These are phyloP conservation scores for Eremochloa ophiuroides DNA, from an alignment of 176 grass and related monocot genomes.

Conservation along the genomic window DNA sequence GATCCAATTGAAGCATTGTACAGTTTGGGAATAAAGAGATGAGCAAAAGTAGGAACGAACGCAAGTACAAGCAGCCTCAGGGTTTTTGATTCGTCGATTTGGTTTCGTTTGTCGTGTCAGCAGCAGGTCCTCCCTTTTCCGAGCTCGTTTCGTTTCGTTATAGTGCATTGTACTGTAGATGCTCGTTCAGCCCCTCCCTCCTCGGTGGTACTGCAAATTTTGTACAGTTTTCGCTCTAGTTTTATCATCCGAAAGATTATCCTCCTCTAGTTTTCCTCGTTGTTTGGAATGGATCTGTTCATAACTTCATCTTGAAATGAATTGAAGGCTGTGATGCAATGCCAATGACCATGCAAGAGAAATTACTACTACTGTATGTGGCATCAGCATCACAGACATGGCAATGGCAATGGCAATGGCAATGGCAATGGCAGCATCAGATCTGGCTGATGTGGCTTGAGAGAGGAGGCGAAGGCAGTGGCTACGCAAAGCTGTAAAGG, in stretches of 20 bases:
- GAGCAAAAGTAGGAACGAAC: not conserved
- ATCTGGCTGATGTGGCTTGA: no score
- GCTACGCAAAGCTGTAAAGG: not conserved
- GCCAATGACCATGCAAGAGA: not conserved
- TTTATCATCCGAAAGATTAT: no score
- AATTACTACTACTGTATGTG: no score
- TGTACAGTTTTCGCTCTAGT: no score
- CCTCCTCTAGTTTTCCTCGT: not conserved
- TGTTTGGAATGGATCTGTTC: not conserved
- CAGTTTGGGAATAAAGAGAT: not conserved
- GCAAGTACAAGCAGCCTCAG: not conserved
- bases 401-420: no score
- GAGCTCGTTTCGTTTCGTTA: not conserved
- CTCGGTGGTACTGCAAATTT: not conserved
- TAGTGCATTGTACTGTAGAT: not conserved
- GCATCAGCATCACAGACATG: not conserved
- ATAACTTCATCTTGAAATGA: no score
- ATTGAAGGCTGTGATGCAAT: not conserved
- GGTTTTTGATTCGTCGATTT: slow-evolving; percentile 6
- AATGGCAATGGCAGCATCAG: not conserved
- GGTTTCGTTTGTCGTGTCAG: not conserved
- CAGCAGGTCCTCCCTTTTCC: not conserved
- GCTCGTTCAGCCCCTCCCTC: not conserved
- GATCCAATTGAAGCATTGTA: no score
- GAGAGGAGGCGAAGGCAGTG: not conserved